Evolutionary conservation across 441 rosid species (phyloP).

Genomic region (Erodium moschatum): DNA sequence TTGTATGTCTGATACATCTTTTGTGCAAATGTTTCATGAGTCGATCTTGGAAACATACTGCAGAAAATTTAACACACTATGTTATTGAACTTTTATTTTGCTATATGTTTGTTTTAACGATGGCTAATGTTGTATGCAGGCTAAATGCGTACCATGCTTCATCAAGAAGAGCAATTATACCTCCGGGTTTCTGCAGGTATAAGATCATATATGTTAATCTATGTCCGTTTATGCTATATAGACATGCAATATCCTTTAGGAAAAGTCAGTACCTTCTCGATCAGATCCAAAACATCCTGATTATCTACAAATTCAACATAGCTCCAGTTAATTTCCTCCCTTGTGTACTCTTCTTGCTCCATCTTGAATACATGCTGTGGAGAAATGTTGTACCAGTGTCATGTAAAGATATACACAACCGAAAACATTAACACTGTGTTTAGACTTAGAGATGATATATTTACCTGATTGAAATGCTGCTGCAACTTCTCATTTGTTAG

Average conservation of each 20-base stretch:
- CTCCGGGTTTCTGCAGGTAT: conserved; percentile 98
- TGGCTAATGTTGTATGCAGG: conserved; percentile 6
- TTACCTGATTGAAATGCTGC: conserved; percentile 98
- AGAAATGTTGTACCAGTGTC: conserved; percentile 21
- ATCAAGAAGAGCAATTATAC: conserved; percentile 94
- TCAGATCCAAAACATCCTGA: conserved; percentile 95
- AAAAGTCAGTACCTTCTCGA: conserved; percentile 61
- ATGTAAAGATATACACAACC: background rate
- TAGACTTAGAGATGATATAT: background rate
- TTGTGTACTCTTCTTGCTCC: conserved; percentile 39
- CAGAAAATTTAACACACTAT: conserved; percentile 22
- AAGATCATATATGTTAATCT: background rate
- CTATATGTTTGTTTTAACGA: background rate
- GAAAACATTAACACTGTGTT: conserved; percentile 12
- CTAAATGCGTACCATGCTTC: conserved; percentile 80
- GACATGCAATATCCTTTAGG: conserved; percentile 1
- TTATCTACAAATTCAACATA: conserved; percentile 98
- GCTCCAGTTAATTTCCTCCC: conserved; percentile 98
- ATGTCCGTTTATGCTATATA: background rate
- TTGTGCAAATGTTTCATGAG: conserved; percentile 99
- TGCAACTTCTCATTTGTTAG: conserved; percentile 98
- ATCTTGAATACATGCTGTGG: conserved; percentile 98
- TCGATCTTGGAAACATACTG: conserved; percentile 99
- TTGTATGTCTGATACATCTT: conserved; percentile 97
- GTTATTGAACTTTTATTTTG: conserved; percentile 10